These are phyloP conservation scores for Pyrenophora tritici-repentis DNA, from an alignment of 2,329 filamentous ascomycete genomes.

Conservation along the genomic window DNA sequence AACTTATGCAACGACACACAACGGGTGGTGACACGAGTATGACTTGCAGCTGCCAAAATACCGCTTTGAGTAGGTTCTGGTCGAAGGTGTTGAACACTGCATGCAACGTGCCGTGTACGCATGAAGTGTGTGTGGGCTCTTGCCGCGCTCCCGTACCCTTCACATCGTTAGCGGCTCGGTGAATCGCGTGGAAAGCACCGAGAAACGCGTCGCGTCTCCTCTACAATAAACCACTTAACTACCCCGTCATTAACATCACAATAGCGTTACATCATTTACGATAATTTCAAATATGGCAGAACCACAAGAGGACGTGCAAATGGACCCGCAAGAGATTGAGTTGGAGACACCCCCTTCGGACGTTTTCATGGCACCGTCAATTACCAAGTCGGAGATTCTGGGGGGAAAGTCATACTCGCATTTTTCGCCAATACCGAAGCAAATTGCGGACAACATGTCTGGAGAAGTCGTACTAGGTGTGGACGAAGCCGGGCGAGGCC, in stretches of 20 bases:
- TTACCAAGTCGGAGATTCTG: conserved; percentile 47
- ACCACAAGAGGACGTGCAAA: conserved; percentile 34
- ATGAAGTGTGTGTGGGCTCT: conserved; percentile 12
- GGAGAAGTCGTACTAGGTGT: conserved; percentile 80
- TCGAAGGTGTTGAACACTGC: conserved; percentile 18
- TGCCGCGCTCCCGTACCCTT: conserved; percentile 6
- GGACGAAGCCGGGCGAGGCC: conserved; percentile 91
- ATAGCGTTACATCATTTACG: neutral
- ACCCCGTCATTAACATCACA: neutral
- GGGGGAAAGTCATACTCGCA: conserved; percentile 55
- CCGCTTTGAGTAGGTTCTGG: conserved; percentile 20
- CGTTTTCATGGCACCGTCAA: conserved; percentile 56
- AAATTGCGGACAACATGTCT: conserved; percentile 49
- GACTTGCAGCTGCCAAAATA: conserved; percentile 2
- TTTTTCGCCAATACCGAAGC: conserved; percentile 51
- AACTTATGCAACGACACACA: conserved; percentile 1
- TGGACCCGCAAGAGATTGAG: conserved; percentile 45
- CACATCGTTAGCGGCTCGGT: conserved; percentile 9
- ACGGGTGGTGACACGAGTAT: conserved; percentile 7
- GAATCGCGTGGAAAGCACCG: conserved; percentile 5
- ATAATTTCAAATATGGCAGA: conserved; percentile 31
- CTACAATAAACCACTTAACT: conserved; percentile 7
- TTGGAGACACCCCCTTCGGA: conserved; percentile 43
- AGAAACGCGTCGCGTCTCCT: conserved; percentile 25
- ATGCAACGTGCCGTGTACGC: conserved; percentile 31